These are phyloP conservation scores for Naganishia antarctica DNA, from an alignment of 768 basidiomycete genomes.

Conservation along the genomic window DNA sequence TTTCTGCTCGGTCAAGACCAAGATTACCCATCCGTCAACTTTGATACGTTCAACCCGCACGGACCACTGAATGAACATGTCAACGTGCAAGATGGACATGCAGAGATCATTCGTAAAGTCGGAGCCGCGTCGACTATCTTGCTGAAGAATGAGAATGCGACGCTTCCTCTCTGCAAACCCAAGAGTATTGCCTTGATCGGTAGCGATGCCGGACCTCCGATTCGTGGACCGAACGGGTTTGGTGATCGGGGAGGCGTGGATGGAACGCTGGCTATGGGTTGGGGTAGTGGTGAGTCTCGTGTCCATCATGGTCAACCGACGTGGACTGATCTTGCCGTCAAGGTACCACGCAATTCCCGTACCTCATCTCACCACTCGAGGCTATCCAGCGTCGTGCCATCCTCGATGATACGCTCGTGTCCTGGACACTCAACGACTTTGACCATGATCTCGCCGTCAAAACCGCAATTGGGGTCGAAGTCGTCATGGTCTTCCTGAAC, in stretches of 20 bases:
- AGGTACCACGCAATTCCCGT: slow-evolving; percentile 60
- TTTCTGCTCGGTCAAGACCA: slow-evolving; percentile 48
- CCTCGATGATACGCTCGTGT: slow-evolving; percentile 62
- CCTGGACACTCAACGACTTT: slow-evolving; percentile 68
- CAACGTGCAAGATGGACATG: slow-evolving; percentile 65
- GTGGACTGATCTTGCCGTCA: background rate
- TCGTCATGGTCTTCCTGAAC: slow-evolving; percentile 74
- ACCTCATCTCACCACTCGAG: slow-evolving; percentile 73
- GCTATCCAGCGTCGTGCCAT: slow-evolving; percentile 71
- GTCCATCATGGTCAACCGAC: too few species aligned
- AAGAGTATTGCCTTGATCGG: slow-evolving; percentile 61
- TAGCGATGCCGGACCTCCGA: slow-evolving; percentile 59
- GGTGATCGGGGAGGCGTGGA: slow-evolving; percentile 58
- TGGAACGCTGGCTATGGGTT: slow-evolving; percentile 75
- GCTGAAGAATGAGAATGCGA: slow-evolving; percentile 64
- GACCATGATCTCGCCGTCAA: slow-evolving; percentile 54
- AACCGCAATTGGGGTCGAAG: slow-evolving; percentile 55
- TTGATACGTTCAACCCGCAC: slow-evolving; percentile 54
- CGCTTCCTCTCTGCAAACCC: slow-evolving; percentile 56
- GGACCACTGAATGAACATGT: slow-evolving; percentile 47
- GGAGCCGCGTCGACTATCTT: slow-evolving; percentile 70
- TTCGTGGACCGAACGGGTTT: slow-evolving; percentile 67
- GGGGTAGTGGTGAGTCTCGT: slow-evolving; percentile 89
- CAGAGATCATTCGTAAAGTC: slow-evolving; percentile 63
- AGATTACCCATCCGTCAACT: slow-evolving; percentile 64